Percentiles rank a stretch among this genome's conserved stretches.
Conservation (phyloP, 225 moss, liverwort and hornwort species). For the Straminergon stramineum region DNA sequence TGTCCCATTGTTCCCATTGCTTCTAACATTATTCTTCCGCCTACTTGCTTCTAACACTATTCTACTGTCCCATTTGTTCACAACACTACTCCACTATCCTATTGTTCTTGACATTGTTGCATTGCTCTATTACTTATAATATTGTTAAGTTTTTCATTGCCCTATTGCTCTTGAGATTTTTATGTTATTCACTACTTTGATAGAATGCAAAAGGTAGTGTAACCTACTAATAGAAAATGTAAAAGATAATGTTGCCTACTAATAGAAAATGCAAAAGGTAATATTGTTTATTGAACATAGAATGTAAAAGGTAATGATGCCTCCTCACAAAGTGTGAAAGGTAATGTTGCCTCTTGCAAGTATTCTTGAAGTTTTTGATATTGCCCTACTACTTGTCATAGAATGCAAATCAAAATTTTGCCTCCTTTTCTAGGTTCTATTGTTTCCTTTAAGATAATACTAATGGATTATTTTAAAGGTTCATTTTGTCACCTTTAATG, state of each 20-base stretch:
- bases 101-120: not conserved
- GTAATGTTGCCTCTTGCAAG: not conserved
- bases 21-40: not conserved
- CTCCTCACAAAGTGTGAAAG: accelerated
- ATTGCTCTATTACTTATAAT: not conserved
- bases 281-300: too few species aligned
- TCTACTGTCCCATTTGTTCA: too few species aligned
- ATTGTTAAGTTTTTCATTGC: not conserved
- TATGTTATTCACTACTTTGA: too few species aligned
- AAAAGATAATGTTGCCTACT: too few species aligned
- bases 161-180: not conserved
- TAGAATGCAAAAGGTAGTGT: not conserved
- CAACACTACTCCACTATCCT: too few species aligned
- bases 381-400: accelerated
- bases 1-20: accelerated
- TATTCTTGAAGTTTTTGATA: not conserved
- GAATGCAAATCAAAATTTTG: too few species aligned
- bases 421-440: accelerated
- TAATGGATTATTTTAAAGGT: not conserved
- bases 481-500: not conserved
- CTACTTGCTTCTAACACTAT: too few species aligned
- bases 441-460: accelerated
- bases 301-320: too few species aligned
- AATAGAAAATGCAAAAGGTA: too few species aligned
- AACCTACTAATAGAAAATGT: too few species aligned